phyloP scores from a whole-genome alignment of 2,329 filamentous ascomycete species.

The Talaromyces funiculosus region DNA sequence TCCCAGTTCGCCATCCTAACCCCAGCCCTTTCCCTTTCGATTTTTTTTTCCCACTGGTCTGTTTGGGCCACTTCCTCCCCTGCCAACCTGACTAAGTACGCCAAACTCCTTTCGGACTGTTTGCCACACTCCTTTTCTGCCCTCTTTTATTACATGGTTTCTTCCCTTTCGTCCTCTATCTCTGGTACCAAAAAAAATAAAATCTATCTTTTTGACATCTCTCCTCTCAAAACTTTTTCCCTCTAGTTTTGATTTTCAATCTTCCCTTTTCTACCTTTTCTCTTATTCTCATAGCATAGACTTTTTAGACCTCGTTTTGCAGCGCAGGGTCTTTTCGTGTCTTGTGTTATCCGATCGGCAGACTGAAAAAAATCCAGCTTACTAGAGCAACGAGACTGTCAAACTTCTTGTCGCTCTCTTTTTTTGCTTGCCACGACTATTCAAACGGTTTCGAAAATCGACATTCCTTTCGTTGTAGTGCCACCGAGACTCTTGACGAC shows the following conservation, averaged over 20 bases:
- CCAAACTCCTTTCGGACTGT: background rate
- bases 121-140: slow-evolving; percentile 15
- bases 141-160: background rate
- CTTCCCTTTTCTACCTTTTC: slow-evolving; percentile 10
- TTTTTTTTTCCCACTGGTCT: background rate
- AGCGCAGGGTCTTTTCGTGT: slow-evolving; percentile 23
- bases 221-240: slow-evolving; percentile 12
- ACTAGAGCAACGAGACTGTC: background rate
- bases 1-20: background rate
- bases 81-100: background rate
- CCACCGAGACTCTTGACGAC: slow-evolving; percentile 1
- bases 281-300: slow-evolving; percentile 24
- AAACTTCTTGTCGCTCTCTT: slow-evolving; percentile 21
- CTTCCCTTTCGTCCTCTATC: background rate
- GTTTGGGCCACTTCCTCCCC: background rate
- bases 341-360: slow-evolving; percentile 18
- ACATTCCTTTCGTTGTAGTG: slow-evolving; percentile 4
- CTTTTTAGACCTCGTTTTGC: slow-evolving; percentile 26
- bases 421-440: background rate
- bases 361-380: slow-evolving; percentile 14
- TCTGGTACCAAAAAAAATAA: slow-evolving; percentile 3
- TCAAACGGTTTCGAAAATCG: background rate
- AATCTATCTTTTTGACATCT: slow-evolving; percentile 16
- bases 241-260: slow-evolving; percentile 15
- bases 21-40: slow-evolving; percentile 1